Conservation (phyloP, 2,329 filamentous ascomycete species). For the Scedosporium apiospermum region DNA sequence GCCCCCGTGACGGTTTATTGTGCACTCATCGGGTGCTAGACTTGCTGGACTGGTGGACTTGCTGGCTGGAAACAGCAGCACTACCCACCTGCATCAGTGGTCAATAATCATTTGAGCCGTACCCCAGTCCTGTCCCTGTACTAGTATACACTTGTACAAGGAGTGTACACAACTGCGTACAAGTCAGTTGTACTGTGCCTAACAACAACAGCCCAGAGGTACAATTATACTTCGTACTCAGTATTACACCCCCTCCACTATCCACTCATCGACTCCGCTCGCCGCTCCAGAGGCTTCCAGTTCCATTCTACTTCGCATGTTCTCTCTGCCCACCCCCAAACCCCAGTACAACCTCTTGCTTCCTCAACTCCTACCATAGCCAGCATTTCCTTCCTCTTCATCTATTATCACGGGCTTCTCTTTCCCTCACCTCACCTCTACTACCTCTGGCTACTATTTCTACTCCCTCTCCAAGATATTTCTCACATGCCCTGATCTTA, state of each 20-base stretch:
- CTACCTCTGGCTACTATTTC: neutral
- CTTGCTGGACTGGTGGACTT: neutral
- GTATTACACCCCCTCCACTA: neutral
- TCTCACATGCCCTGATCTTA: neutral
- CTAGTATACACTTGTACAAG: neutral
- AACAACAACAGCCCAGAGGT: too few species aligned
- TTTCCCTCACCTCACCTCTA: neutral
- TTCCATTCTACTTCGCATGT: neutral
- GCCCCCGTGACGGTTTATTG: neutral
- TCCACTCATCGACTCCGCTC: neutral
- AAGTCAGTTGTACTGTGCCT: too few species aligned
- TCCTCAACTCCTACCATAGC: neutral
- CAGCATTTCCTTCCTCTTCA: neutral
- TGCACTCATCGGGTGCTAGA: neutral
- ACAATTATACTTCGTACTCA: neutral
- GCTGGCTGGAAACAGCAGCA: neutral
- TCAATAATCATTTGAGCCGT: too few species aligned
- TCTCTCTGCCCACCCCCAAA: slow-evolving; percentile 5
- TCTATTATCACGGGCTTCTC: neutral
- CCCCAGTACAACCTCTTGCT: slow-evolving; percentile 7
- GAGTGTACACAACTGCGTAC: too few species aligned
- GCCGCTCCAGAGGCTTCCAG: neutral
- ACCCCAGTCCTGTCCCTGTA: too few species aligned
- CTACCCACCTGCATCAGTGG: too few species aligned
- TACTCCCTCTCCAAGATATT: neutral